Base-by-base conservation (phyloP, 2,329 filamentous ascomycete species). In the Decorospora gaudefroyi region DNA sequence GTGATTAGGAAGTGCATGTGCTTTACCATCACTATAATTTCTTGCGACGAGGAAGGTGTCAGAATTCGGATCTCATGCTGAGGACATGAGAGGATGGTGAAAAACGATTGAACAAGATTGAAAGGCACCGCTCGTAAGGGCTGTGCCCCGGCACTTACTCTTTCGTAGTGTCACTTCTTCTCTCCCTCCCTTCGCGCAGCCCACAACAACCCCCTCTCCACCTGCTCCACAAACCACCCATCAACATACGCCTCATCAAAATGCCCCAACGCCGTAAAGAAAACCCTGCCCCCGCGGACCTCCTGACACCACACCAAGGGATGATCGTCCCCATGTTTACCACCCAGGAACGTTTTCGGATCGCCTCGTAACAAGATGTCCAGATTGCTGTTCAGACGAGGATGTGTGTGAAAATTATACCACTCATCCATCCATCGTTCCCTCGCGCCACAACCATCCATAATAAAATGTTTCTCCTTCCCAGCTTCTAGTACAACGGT, bases 221-320 rank as follows among this genome's bases (percentile, higher is more conserved):
- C 46, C 27, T 49, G 28, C 3, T 32, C 51, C 4, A 55, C 34
- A 31, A 51, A 65, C 62, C 62, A 65, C 23, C 40, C 43, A 35
- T 59, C 53, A 26, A 29, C 40, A 50, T 57, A 65, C 22, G 60
- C 60, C 32, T 58, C 54, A 31, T 59, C 55, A 36, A 64, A 65
- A 53, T 65, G 61, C 3, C 62, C 62, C 28, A 64, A 36, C 4
- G 58, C 59, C 11, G 51, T 57, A 18, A 51, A 65, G 6, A 42
- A 59, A 8, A 47, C 43, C 29, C 57, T 61, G 9, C 59, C 58
- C 5, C 61, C 59, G 9, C 62, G 57, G 49, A 64, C 58, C 17
- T 65, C 57, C 41, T 65, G 62, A 51, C 47, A 64, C 62, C 62
- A 65, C 15, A 42, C 51, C 15, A 65, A 45, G 16, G 62, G 62